These are phyloP conservation scores for Aureobasidium sp. DNA, from an alignment of 2,329 filamentous ascomycete species.

Conservation along the genomic window DNA sequence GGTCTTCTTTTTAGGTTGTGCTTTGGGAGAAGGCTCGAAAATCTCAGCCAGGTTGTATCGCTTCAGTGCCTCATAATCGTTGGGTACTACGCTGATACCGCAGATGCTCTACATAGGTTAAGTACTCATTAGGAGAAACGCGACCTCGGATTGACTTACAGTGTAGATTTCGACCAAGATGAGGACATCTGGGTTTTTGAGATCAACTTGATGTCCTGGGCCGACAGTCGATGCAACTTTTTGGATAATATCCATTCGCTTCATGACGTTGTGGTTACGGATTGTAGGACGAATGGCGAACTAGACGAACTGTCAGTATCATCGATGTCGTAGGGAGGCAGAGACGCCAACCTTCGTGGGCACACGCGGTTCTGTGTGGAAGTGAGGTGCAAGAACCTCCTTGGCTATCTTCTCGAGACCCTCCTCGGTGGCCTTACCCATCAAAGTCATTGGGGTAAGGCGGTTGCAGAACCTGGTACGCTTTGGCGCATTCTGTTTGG, in stretches of 20 bases:
- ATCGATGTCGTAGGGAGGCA: neutral
- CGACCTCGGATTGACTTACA: slow-evolving; percentile 41
- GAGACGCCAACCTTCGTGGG: slow-evolving; percentile 43
- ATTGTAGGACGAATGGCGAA: slow-evolving; percentile 79
- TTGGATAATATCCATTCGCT: slow-evolving; percentile 61
- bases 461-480: slow-evolving; percentile 52
- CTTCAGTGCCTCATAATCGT: slow-evolving; percentile 66
- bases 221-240: slow-evolving; percentile 59
- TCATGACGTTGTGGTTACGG: slow-evolving; percentile 62
- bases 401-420: slow-evolving; percentile 58
- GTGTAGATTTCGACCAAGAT: slow-evolving; percentile 75
- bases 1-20: slow-evolving; percentile 18
- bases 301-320: slow-evolving; percentile 34
- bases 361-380: slow-evolving; percentile 44
- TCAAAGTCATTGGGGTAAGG: slow-evolving; percentile 50
- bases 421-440: slow-evolving; percentile 59
- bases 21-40: slow-evolving; percentile 44
- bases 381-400: slow-evolving; percentile 55
- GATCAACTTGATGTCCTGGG: slow-evolving; percentile 63
- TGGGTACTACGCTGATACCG: slow-evolving; percentile 70
- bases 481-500: slow-evolving; percentile 42
- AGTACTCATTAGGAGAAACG: neutral
- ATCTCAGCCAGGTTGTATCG: slow-evolving; percentile 72
- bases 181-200: slow-evolving; percentile 69
- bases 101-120: slow-evolving; percentile 52